Conservation (phyloP, 164 flowering plant genomes). For the Aristolochia californica region DNA sequence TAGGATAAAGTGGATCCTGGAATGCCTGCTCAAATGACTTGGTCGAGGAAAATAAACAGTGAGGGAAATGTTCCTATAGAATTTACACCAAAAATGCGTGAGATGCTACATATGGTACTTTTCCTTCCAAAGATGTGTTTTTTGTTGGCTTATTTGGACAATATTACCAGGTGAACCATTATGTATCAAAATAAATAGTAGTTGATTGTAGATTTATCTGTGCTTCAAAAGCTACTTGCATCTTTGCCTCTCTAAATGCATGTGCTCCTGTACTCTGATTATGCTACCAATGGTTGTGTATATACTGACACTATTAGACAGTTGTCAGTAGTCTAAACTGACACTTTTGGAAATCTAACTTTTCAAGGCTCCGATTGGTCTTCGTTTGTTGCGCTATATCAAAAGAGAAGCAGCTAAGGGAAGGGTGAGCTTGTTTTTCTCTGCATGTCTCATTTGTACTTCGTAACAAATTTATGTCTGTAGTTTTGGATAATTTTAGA, state of each 20-base stretch:
- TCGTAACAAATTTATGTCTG: neutral
- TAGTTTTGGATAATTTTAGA: neutral
- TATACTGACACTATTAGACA: neutral
- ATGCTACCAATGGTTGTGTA: neutral
- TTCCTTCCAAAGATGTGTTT: neutral
- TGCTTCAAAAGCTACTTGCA: neutral
- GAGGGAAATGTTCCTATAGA: slow-evolving; percentile 30
- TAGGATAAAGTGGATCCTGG: slow-evolving; percentile 50
- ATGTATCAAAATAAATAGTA: neutral
- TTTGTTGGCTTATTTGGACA: neutral
- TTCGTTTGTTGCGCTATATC: slow-evolving; percentile 40
- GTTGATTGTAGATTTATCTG: neutral
- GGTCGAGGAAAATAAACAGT: slow-evolving; percentile 53
- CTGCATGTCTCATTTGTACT: neutral
- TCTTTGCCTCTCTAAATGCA: neutral
- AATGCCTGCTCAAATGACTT: slow-evolving; percentile 53
- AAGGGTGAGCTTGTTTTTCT: slow-evolving; percentile 25
- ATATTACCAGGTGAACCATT: neutral
- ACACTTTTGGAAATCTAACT: slow-evolving; percentile 5
- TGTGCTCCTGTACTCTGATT: neutral
- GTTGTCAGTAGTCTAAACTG: neutral
- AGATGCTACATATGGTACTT: slow-evolving; percentile 57
- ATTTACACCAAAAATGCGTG: slow-evolving; percentile 36
- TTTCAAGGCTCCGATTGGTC: slow-evolving; percentile 64
- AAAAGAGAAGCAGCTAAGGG: slow-evolving; percentile 47